Evolutionary conservation across 2,329 filamentous ascomycete genomes (phyloP).

Genomic region (Monascus ruber): DNA sequence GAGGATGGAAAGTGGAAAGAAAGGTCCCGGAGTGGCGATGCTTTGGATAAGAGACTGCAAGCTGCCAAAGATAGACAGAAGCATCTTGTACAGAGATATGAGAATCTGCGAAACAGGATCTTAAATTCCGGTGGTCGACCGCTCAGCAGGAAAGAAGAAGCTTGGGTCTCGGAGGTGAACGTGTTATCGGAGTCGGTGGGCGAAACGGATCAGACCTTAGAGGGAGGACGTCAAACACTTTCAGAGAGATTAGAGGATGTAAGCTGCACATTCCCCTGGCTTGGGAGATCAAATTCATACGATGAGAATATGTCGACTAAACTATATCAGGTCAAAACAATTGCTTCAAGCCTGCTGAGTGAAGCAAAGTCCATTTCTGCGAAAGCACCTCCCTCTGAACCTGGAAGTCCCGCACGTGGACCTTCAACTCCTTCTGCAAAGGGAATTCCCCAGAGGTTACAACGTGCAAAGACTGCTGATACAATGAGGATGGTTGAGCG

Average conservation of each 20-base stretch:
- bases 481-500: constrained; percentile 41
- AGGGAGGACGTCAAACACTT: constrained; percentile 16
- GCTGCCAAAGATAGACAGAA: constrained; percentile 29
- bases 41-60: constrained; percentile 29
- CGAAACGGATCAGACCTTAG: constrained; percentile 10
- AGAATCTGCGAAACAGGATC: constrained; percentile 33
- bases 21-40: constrained; percentile 19
- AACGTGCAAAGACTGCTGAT: constrained; percentile 35
- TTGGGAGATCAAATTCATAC: no score
- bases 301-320: no score
- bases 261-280: constrained; percentile 7
- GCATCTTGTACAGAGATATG: constrained; percentile 31
- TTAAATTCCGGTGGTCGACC: constrained; percentile 32
- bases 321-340: constrained; percentile 25
- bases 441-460: constrained; percentile 29
- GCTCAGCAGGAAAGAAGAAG: constrained; percentile 35
- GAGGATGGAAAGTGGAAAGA: constrained; percentile 24
- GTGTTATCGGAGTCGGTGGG: constrained; percentile 26
- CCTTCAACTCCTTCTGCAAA: constrained; percentile 19
- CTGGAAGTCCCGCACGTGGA: constrained; percentile 12
- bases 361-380: constrained; percentile 25
- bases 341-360: constrained; percentile 25
- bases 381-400: constrained; percentile 16
- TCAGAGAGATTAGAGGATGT: constrained; percentile 30
- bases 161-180: constrained; percentile 35